Percentiles rank a stretch among this genome's conserved stretches.
phyloP scores from a whole-genome alignment of 108 stramenopile species.

The Aurantiochytrium sp. region DNA sequence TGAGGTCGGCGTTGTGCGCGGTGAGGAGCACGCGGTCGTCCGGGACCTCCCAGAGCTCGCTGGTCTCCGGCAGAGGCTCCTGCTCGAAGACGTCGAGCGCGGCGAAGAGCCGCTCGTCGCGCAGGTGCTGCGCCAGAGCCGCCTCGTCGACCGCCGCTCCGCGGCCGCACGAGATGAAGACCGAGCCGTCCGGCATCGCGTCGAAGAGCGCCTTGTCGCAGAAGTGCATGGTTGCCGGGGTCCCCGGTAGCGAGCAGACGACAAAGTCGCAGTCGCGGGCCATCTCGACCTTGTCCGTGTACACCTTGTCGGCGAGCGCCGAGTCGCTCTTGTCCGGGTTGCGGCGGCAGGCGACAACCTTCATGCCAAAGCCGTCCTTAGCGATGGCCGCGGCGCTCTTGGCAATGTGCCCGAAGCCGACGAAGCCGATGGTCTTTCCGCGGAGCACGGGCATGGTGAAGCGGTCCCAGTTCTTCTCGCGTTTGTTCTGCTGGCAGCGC shows the following conservation, averaged over 20 bases:
- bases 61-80: conserved; percentile 72
- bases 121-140: conserved; percentile 65
- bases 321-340: conserved; percentile 42
- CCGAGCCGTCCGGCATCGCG: conserved; percentile 64
- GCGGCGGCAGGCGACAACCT: conserved; percentile 66
- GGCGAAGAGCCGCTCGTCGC: conserved; percentile 67
- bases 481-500: background rate
- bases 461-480: background rate
- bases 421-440: conserved; percentile 65
- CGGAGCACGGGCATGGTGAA: conserved; percentile 32
- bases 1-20: conserved; percentile 62
- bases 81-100: conserved; percentile 76
- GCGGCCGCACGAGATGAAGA: conserved; percentile 81
- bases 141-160: conserved; percentile 81
- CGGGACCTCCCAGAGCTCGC: conserved; percentile 66
- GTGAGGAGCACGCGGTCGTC: conserved; percentile 68
- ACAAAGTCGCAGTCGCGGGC: conserved; percentile 45
- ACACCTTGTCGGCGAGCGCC: conserved; percentile 51
- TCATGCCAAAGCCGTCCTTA: conserved; percentile 68
- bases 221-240: conserved; percentile 70
- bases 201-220: conserved; percentile 58
- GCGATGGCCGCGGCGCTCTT: conserved; percentile 67
- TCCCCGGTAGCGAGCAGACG: conserved; percentile 72
- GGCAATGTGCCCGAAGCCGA: conserved; percentile 87
- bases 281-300: conserved; percentile 50